These are phyloP conservation scores for Physcomitrellopsis africana DNA, from an alignment of 225 moss, liverwort and hornwort genomes.

Conservation along the genomic window DNA sequence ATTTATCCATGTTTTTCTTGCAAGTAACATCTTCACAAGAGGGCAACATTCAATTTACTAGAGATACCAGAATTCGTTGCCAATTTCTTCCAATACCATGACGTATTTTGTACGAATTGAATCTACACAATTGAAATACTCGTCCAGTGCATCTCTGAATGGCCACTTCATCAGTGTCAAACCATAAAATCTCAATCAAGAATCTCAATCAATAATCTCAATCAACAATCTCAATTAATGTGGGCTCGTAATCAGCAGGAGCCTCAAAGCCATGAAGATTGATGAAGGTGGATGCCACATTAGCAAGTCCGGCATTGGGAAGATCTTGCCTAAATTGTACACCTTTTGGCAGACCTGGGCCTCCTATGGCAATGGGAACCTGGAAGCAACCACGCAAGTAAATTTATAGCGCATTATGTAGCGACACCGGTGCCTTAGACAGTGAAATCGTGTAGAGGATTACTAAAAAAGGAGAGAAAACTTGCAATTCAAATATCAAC, in stretches of 20 bases:
- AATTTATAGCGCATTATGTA: background rate
- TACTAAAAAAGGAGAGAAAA: background rate
- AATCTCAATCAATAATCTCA: constrained; percentile 32
- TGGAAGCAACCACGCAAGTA: constrained; percentile 27
- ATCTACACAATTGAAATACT: constrained; percentile 1
- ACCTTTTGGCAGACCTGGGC: constrained; percentile 58
- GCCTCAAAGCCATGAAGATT: constrained; percentile 44
- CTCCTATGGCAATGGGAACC: constrained; percentile 69
- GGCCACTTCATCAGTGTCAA: no score
- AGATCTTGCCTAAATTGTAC: constrained; percentile 56
- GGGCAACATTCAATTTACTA: background rate
- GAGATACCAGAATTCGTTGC: background rate
- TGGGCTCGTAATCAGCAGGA: constrained; percentile 60
- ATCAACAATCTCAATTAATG: constrained; percentile 54
- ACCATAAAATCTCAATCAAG: background rate
- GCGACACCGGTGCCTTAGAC: background rate
- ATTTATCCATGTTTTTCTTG: constrained; percentile 4
- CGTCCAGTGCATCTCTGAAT: background rate
- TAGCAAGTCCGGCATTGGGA: constrained; percentile 50
- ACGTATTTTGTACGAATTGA: constrained; percentile 13
- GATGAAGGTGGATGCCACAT: background rate
- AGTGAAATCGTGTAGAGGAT: background rate
- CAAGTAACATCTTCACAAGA: background rate
- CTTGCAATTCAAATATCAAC: background rate
- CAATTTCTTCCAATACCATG: background rate